Evolutionary conservation across 345 rosid species (phyloP).

Genomic region (Hypericum perforatum): DNA sequence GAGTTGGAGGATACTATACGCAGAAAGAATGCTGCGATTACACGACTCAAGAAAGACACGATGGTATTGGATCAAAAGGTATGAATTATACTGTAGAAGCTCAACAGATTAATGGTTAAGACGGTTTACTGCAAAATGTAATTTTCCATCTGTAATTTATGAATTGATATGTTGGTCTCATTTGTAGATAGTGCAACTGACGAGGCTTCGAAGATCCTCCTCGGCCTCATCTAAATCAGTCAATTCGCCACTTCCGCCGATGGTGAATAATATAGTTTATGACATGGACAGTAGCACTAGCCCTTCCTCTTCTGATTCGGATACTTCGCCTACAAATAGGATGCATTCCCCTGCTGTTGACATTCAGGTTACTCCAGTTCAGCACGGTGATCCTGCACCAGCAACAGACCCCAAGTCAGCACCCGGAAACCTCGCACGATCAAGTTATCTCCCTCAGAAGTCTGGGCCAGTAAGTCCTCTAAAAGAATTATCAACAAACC

Average conservation of each 20-base stretch:
- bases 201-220: conserved; percentile 59
- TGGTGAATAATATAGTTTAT: conserved; percentile 65
- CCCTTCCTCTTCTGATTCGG: conserved; percentile 89
- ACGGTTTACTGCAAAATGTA: neutral
- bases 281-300: conserved; percentile 74
- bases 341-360: conserved; percentile 13
- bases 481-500: conserved; percentile 33
- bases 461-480: conserved; percentile 42
- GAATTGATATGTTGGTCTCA: neutral
- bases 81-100: conserved; percentile 7
- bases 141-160: neutral
- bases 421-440: conserved; percentile 17
- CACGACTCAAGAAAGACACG: conserved; percentile 69
- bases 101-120: neutral
- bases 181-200: conserved; percentile 49
- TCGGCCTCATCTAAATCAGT: conserved; percentile 21
- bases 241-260: conserved; percentile 32
- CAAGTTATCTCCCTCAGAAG: conserved; percentile 8
- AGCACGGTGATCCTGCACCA: conserved; percentile 12
- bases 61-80: conserved; percentile 77
- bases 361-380: conserved; percentile 12
- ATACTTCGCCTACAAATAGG: conserved; percentile 29
- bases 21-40: conserved; percentile 57
- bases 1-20: conserved; percentile 73
- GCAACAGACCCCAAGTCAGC: conserved; percentile 14